Evolutionary conservation across 208 protist species (phyloP).

Genomic region (Wallacemonas sp.): DNA sequence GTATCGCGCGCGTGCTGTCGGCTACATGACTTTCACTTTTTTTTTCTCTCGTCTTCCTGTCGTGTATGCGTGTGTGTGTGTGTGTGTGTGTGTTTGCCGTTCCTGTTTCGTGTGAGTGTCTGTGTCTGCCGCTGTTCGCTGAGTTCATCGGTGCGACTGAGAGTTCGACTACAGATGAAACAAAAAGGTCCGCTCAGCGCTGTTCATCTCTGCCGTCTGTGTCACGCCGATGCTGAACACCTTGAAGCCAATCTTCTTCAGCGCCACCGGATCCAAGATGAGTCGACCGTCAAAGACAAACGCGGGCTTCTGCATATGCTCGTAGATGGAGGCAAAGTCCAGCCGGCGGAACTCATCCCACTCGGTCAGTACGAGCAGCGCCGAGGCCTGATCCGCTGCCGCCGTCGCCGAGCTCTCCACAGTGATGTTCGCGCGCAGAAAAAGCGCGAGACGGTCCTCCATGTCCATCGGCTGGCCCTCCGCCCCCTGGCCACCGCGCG

Average conservation of each 20-base stretch:
- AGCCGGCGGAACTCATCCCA: slow-evolving; percentile 96
- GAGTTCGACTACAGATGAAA: neutral
- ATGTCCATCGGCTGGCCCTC: slow-evolving; percentile 2
- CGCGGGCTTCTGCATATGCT: slow-evolving; percentile 94
- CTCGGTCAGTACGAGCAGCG: slow-evolving; percentile 96
- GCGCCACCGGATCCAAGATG: slow-evolving; percentile 68
- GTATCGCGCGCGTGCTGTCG: too few relatives aligned
- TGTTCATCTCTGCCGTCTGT: slow-evolving; percentile 9
- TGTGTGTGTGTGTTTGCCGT: too few relatives aligned
- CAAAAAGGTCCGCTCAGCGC: slow-evolving; percentile 4
- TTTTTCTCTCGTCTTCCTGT: too few relatives aligned
- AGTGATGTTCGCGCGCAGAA: slow-evolving; percentile 30
- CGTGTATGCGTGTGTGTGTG: too few relatives aligned
- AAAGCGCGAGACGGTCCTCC: slow-evolving; percentile 17
- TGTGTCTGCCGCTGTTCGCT: too few relatives aligned
- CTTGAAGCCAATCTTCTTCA: slow-evolving; percentile 91
- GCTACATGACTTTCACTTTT: too few relatives aligned
- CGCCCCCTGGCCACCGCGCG: neutral
- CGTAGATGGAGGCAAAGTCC: slow-evolving; percentile 89
- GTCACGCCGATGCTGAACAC: slow-evolving; percentile 80
- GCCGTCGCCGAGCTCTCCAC: slow-evolving; percentile 61
- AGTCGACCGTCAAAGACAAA: slow-evolving; percentile 96
- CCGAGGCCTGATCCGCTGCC: slow-evolving; percentile 78
- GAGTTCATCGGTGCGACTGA: too few relatives aligned
- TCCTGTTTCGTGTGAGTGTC: too few relatives aligned